phyloP scores from a whole-genome alignment of 495 filamentous ascomycete genomes.

The Tetracladium setigerum region DNA sequence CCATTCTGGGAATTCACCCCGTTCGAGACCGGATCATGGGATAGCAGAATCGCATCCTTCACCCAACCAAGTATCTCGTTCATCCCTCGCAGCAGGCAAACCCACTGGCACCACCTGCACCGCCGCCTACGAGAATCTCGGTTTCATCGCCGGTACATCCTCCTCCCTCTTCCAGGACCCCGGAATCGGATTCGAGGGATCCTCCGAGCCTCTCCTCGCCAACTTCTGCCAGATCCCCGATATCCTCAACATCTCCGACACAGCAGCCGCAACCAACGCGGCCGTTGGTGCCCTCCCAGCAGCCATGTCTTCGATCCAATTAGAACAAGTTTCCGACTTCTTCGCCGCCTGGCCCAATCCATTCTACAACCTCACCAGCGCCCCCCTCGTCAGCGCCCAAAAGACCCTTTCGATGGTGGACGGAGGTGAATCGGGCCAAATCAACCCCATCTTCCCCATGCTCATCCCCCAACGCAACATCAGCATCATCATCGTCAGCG shows the following conservation, averaged over 20 bases:
- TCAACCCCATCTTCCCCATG: constrained; percentile 39
- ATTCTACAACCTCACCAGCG: constrained; percentile 26
- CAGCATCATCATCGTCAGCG: constrained; percentile 37
- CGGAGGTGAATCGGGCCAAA: constrained; percentile 36
- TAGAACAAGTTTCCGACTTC: constrained; percentile 13
- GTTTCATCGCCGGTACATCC: constrained; percentile 39
- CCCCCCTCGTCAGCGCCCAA: constrained; percentile 24
- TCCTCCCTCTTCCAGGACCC: constrained; percentile 30
- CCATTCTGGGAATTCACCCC: constrained; percentile 38
- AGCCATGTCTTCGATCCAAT: no score
- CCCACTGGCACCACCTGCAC: constrained; percentile 26
- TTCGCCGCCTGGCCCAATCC: constrained; percentile 37
- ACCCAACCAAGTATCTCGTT: constrained; percentile 36
- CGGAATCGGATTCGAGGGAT: constrained; percentile 16
- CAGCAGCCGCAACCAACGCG: constrained; percentile 17
- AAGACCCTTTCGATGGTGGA: constrained; percentile 27
- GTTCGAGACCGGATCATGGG: constrained; percentile 41
- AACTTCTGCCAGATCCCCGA: constrained; percentile 9
- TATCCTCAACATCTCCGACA: constrained; percentile 2
- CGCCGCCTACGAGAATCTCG: constrained; percentile 41
- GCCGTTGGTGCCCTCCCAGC: constrained; percentile 15
- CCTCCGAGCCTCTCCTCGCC: neutral
- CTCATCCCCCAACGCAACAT: constrained; percentile 31
- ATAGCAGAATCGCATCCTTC: constrained; percentile 33
- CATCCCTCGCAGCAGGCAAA: constrained; percentile 27